These are phyloP conservation scores for Ambrosia trifida DNA, from an alignment of 129 eudicot species.

Conservation along the genomic window DNA sequence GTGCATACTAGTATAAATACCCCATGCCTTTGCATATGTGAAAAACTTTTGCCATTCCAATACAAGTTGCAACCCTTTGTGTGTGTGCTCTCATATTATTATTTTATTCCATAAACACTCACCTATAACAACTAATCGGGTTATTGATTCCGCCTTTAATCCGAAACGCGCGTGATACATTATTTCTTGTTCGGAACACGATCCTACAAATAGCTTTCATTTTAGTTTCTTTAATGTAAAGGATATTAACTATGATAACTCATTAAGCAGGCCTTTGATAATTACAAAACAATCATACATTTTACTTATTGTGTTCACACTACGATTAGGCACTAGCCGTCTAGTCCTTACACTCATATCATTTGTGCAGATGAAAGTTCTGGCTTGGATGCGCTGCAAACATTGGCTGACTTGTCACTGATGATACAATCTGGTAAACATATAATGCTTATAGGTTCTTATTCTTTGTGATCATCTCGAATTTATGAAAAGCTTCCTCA, in stretches of 20 bases:
- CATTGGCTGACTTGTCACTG: conserved; percentile 56
- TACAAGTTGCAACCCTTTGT: too few relatives aligned
- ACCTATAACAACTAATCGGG: too few relatives aligned
- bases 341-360: conserved; percentile 11
- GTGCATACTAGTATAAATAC: too few relatives aligned
- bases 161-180: too few relatives aligned
- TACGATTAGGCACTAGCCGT: not conserved
- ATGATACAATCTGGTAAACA: conserved; percentile 54
- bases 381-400: conserved; percentile 55
- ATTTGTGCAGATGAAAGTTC: conserved; percentile 45
- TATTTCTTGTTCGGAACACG: too few relatives aligned
- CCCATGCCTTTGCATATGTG: too few relatives aligned
- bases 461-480: not conserved
- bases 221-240: not conserved
- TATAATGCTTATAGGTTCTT: conserved; percentile 10
- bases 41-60: too few relatives aligned
- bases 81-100: too few relatives aligned
- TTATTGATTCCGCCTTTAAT: too few relatives aligned
- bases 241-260: conserved; percentile 15
- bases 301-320: not conserved
- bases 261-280: not conserved
- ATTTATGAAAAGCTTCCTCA: not conserved
- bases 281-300: conserved; percentile 10
- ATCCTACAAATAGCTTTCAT: too few relatives aligned
- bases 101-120: too few relatives aligned